Evolutionary conservation across 257 asterid species (phyloP).

Genomic region (Nicotiana undulata): DNA sequence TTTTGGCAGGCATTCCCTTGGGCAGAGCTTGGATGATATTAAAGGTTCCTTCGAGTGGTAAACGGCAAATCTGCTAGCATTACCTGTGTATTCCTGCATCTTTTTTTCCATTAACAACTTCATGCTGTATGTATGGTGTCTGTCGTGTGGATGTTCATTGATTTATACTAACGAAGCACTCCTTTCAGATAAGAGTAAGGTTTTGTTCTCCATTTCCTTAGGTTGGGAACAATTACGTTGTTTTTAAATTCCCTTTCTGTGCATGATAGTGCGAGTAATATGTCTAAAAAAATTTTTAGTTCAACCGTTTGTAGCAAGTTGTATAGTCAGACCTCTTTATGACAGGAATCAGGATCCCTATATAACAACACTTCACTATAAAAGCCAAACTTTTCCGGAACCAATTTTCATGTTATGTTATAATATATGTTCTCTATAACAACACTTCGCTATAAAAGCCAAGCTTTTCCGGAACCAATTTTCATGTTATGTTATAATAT

Average conservation of each 20-base stretch:
- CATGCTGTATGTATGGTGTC: neutral
- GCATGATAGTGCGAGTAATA: neutral
- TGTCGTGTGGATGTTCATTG: neutral
- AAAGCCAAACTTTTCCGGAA: no score
- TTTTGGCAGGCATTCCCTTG: constrained; percentile 67
- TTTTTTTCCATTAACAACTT: neutral
- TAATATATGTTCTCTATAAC: no score
- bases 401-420: no score
- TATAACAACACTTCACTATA: no score
- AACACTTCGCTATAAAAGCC: no score
- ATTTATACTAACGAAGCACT: neutral
- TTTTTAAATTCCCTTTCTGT: neutral
- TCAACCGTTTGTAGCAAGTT: neutral
- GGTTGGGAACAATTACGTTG: neutral
- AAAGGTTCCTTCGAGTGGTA: constrained; percentile 47
- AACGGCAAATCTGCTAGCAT: neutral
- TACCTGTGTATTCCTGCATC: neutral
- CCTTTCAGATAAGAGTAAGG: neutral
- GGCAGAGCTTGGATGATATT: constrained; percentile 79
- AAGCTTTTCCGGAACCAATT: no score
- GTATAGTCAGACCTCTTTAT: neutral
- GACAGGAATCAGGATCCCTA: no score
- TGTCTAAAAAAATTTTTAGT: neutral
- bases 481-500: no score
- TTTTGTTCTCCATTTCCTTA: neutral